phyloP scores from a whole-genome alignment of 495 filamentous ascomycete species.

The Neurospora discreta region DNA sequence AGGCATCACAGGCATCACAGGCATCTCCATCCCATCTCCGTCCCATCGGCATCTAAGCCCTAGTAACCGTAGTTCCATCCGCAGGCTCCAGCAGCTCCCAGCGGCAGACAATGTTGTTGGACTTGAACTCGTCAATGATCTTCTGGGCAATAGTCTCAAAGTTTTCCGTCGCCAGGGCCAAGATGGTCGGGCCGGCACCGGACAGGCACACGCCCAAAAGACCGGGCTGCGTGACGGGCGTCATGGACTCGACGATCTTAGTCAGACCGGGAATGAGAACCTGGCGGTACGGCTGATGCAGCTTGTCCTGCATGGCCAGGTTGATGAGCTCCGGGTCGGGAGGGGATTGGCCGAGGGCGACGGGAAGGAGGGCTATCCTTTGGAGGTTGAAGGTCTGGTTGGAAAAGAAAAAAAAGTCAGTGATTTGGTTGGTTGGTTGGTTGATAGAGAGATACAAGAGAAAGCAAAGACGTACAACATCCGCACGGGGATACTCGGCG shows the following conservation, averaged over 20 bases:
- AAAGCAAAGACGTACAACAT: conserved; percentile 48
- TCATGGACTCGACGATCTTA: conserved; percentile 81
- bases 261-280: conserved; percentile 80
- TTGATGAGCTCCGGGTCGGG: conserved; percentile 91
- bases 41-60: conserved; percentile 2
- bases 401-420: too few species aligned
- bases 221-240: conserved; percentile 71
- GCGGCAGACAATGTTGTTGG: conserved; percentile 55
- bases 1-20: background rate
- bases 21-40: background rate
- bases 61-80: conserved; percentile 59
- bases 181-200: conserved; percentile 86
- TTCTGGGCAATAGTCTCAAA: conserved; percentile 73
- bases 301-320: conserved; percentile 92
- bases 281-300: conserved; percentile 90
- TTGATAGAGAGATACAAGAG: too few species aligned
- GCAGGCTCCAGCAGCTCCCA: conserved; percentile 87
- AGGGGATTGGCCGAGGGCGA: conserved; percentile 73
- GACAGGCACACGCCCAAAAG: conserved; percentile 87
- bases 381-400: conserved; percentile 78
- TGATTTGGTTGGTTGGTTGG: too few species aligned
- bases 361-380: conserved; percentile 75
- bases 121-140: conserved; percentile 56
- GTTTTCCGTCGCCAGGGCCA: conserved; percentile 79
- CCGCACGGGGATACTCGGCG: conserved; percentile 57